phyloP scores from a whole-genome alignment of 148 eudicot genomes.

The Rhododendron williamsianum region DNA sequence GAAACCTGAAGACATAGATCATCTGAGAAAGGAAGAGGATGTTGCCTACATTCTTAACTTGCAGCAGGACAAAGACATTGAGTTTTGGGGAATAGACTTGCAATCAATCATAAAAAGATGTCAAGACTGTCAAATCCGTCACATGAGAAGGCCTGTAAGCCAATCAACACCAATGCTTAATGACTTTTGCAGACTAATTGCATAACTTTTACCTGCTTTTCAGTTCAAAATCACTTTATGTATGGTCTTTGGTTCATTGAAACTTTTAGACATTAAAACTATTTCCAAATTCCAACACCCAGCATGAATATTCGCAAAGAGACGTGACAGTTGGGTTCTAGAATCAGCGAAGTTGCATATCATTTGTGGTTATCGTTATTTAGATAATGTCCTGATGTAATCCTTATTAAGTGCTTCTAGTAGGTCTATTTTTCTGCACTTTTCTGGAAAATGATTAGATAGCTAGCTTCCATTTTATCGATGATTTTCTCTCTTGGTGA shows the following conservation, averaged over 20 bases:
- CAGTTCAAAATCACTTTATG: not conserved
- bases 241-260: not conserved
- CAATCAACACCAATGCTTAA: not conserved
- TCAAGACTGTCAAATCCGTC: constrained; percentile 48
- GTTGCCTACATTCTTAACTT: constrained; percentile 79
- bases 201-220: not conserved
- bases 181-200: not conserved
- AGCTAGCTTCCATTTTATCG: not conserved
- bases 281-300: not conserved
- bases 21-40: constrained; percentile 65
- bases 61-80: constrained; percentile 93
- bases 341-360: not conserved
- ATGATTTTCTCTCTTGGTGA: not conserved
- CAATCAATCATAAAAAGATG: constrained; percentile 54
- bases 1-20: constrained; percentile 85
- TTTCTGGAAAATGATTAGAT: not conserved
- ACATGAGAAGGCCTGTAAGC: constrained; percentile 96
- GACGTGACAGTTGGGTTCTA: not conserved
- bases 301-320: not conserved
- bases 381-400: not conserved
- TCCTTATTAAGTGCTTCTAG: not conserved
- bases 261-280: not conserved
- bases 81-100: constrained; percentile 80
- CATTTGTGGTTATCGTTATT: not conserved
- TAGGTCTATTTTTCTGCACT: not conserved